Conservation (phyloP, 257 asterid genomes). For the Buddleja alternifolia region DNA sequence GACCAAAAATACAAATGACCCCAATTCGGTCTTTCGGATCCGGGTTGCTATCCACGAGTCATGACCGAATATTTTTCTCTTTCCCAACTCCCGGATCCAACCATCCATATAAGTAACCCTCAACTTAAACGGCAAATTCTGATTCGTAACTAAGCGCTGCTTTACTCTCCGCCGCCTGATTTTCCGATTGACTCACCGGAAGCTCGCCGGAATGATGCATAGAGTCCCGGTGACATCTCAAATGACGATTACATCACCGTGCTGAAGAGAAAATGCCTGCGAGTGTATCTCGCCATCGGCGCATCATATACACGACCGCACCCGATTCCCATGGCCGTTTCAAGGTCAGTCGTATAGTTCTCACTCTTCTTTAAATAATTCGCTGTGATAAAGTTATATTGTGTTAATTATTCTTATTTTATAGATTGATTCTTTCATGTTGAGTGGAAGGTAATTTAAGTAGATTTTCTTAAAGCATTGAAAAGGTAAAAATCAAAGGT, state of each 20-base stretch:
- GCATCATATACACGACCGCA: constrained; percentile 31
- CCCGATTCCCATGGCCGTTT: constrained; percentile 61
- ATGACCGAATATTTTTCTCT: not conserved
- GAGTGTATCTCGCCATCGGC: constrained; percentile 22
- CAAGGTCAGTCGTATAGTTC: constrained; percentile 38
- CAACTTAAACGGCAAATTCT: not conserved
- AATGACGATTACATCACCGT: not conserved
- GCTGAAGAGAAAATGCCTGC: constrained; percentile 44
- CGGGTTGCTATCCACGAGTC: not conserved
- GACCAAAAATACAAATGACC: too few species aligned
- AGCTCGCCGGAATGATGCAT: constrained; percentile 20
- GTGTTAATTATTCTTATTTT: not conserved
- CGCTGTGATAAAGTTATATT: not conserved
- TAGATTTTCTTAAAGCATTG: not conserved
- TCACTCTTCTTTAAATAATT: not conserved
- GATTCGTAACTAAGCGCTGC: constrained; percentile 13
- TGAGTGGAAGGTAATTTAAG: not conserved
- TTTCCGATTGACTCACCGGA: constrained; percentile 8
- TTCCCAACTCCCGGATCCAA: not conserved
- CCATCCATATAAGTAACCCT: constrained; percentile 16
- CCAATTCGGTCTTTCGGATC: not conserved
- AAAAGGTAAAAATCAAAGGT: not conserved
- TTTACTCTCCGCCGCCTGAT: constrained; percentile 12
- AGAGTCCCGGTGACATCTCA: not conserved
- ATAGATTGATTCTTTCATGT: not conserved